phyloP scores from a whole-genome alignment of 2,329 filamentous ascomycete species.

The Colletotrichum falcatum region DNA sequence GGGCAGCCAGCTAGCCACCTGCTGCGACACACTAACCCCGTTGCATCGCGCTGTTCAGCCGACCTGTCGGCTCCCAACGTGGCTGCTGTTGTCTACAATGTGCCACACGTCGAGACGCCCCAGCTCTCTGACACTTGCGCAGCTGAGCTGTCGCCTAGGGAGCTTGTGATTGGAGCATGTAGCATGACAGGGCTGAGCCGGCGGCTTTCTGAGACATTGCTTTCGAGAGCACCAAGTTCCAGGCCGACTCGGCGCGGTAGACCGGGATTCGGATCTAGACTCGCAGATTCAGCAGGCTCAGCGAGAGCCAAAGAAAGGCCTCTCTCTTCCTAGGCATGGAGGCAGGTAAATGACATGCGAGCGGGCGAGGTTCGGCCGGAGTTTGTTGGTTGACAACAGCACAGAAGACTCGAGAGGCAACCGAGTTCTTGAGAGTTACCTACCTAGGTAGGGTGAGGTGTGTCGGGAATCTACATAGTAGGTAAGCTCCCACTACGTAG shows the following conservation, averaged over 20 bases:
- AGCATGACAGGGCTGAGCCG: conserved; percentile 14
- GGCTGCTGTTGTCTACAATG: conserved; percentile 33
- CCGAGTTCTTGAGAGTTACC: neutral
- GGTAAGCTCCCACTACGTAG: conserved; percentile 2
- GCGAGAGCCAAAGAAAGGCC: neutral
- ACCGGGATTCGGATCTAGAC: neutral
- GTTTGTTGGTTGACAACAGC: neutral
- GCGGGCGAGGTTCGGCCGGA: too few species aligned
- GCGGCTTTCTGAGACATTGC: neutral
- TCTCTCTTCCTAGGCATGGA: neutral
- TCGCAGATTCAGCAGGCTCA: neutral
- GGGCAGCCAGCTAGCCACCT: neutral
- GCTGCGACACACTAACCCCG: conserved; percentile 21
- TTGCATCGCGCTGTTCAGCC: conserved; percentile 24
- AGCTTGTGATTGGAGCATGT: conserved; percentile 30
- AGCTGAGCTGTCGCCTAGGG: conserved; percentile 18
- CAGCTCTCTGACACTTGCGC: conserved; percentile 12
- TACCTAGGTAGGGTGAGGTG: conserved; percentile 7
- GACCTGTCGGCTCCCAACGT: conserved; percentile 8
- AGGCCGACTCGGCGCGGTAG: neutral
- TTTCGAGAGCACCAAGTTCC: conserved; percentile 5
- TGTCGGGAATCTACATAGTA: too few species aligned
- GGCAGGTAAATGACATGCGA: neutral
- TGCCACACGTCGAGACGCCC: conserved; percentile 17
- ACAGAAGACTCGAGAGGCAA: neutral